A percentile compares a stretch with the other conserved stretches of the same genome.
Evolutionary conservation across 2,329 filamentous ascomycete genomes (phyloP).

Genomic region (Colletotrichum sp.): DNA sequence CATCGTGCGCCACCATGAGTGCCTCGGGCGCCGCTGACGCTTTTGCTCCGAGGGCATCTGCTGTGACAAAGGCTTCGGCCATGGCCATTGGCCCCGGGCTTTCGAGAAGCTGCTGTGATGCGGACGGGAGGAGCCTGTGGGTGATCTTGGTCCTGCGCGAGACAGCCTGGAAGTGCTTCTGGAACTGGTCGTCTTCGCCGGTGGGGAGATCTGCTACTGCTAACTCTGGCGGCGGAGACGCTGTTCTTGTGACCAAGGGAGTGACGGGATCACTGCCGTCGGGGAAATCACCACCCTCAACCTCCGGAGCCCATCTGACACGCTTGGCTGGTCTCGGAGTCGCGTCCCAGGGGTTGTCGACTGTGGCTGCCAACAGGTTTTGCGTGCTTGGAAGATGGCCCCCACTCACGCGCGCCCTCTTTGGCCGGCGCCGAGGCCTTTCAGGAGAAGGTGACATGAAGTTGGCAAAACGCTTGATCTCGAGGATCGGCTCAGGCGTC

Average conservation of each 20-base stretch:
- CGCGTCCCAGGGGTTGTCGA: slow-evolving; percentile 36
- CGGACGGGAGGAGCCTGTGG: slow-evolving; percentile 42
- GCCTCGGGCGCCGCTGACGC: not conserved
- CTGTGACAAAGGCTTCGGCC: slow-evolving; percentile 53
- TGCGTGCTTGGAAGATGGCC: slow-evolving; percentile 35
- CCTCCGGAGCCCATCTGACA: slow-evolving; percentile 41
- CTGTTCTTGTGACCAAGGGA: not conserved
- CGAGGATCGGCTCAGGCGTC: slow-evolving; percentile 52
- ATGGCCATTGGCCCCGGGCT: slow-evolving; percentile 50
- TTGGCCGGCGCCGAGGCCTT: slow-evolving; percentile 22
- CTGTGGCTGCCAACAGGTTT: slow-evolving; percentile 36
- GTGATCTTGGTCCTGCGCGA: slow-evolving; percentile 36
- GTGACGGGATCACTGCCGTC: slow-evolving; percentile 8
- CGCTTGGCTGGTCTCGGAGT: slow-evolving; percentile 27
- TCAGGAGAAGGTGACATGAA: slow-evolving; percentile 57
- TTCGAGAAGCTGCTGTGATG: slow-evolving; percentile 42
- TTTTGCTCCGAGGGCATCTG: slow-evolving; percentile 32
- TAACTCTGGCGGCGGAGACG: slow-evolving; percentile 48
- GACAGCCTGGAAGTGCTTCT: slow-evolving; percentile 51
- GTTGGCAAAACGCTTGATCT: slow-evolving; percentile 55
- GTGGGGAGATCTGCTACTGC: slow-evolving; percentile 36
- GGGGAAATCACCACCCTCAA: slow-evolving; percentile 24
- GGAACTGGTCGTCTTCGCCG: slow-evolving; percentile 42
- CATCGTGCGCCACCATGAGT: slow-evolving; percentile 3
- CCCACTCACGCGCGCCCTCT: slow-evolving; percentile 25